These are phyloP conservation scores for Fabrea salina DNA, from an alignment of 169 alveolate genomes.

Conservation along the genomic window DNA sequence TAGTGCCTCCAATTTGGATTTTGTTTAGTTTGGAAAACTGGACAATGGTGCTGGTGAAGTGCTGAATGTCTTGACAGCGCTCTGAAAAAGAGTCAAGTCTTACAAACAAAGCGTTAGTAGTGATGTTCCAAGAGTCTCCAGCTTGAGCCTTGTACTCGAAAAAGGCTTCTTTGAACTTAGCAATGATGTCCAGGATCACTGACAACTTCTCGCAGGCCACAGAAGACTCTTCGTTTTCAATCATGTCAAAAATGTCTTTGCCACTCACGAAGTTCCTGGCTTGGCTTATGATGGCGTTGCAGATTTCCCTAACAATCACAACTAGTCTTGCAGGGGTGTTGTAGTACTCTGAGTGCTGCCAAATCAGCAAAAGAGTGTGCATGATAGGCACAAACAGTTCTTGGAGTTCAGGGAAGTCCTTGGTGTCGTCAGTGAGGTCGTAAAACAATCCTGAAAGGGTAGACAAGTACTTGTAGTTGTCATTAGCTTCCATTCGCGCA, in stretches of 20 bases:
- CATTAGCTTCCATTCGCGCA: conserved; percentile 91
- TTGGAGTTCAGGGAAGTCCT: conserved; percentile 82
- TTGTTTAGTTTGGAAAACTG: conserved; percentile 87
- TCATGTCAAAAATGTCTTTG: conserved; percentile 82
- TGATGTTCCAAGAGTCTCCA: conserved; percentile 79
- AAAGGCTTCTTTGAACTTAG: conserved; percentile 87
- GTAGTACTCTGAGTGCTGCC: conserved; percentile 88
- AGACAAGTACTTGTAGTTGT: conserved; percentile 82
- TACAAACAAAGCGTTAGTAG: conserved; percentile 86
- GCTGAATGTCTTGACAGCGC: conserved; percentile 90
- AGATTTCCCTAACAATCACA: conserved; percentile 88
- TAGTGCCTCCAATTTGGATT: conserved; percentile 91
- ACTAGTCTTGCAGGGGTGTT: conserved; percentile 92
- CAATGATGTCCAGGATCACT: conserved; percentile 82
- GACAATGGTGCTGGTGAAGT: conserved; percentile 86
- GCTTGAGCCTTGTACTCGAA: conserved; percentile 84
- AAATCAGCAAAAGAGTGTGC: conserved; percentile 87
- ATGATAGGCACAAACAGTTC: conserved; percentile 89
- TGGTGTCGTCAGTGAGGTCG: conserved; percentile 80
- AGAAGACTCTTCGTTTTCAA: conserved; percentile 87
- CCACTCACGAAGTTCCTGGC: conserved; percentile 87
- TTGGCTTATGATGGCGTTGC: conserved; percentile 91
- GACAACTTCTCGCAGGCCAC: conserved; percentile 88
- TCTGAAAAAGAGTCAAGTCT: conserved; percentile 92
- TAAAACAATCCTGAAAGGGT: conserved; percentile 79